Conservation (phyloP, 2,329 filamentous ascomycete species). For the Epichloe brachyelytri region DNA sequence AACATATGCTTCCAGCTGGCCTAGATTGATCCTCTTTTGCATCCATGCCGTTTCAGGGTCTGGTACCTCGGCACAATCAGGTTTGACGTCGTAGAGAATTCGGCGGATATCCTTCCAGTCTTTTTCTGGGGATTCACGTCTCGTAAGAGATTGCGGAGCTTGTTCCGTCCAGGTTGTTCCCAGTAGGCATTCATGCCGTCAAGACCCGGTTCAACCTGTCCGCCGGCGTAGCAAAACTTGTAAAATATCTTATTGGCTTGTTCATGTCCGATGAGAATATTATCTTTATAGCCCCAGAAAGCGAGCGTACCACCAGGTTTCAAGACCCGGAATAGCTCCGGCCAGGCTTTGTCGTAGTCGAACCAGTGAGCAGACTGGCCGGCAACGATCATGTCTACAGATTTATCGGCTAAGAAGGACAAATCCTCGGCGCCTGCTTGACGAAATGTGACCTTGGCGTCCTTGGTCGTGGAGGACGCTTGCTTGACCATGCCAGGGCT, state of each 20-base stretch:
- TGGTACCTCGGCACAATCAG: constrained; percentile 19
- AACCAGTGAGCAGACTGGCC: constrained; percentile 57
- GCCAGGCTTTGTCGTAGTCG: constrained; percentile 41
- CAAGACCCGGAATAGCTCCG: constrained; percentile 39
- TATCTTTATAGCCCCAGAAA: constrained; percentile 55
- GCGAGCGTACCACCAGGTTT: constrained; percentile 44
- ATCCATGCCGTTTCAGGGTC: constrained; percentile 32
- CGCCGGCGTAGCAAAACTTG: constrained; percentile 39
- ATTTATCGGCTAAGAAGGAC: constrained; percentile 31
- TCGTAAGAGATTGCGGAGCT: constrained; percentile 38
- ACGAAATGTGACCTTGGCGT: constrained; percentile 34
- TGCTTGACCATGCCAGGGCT: constrained; percentile 44
- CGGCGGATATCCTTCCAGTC: constrained; percentile 41
- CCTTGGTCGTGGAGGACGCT: constrained; percentile 27
- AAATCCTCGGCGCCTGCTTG: constrained; percentile 41
- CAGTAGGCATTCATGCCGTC: constrained; percentile 44
- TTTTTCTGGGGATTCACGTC: constrained; percentile 35
- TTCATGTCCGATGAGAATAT: constrained; percentile 41
- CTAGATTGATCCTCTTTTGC: constrained; percentile 39
- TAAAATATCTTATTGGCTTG: constrained; percentile 39
- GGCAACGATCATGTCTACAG: constrained; percentile 37
- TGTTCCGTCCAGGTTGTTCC: constrained; percentile 46
- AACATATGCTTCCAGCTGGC: constrained; percentile 46
- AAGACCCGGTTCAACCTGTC: constrained; percentile 28
- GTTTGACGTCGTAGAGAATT: constrained; percentile 44